Conservation (phyloP, 805 yeast genomes). For the Candida maesae region DNA sequence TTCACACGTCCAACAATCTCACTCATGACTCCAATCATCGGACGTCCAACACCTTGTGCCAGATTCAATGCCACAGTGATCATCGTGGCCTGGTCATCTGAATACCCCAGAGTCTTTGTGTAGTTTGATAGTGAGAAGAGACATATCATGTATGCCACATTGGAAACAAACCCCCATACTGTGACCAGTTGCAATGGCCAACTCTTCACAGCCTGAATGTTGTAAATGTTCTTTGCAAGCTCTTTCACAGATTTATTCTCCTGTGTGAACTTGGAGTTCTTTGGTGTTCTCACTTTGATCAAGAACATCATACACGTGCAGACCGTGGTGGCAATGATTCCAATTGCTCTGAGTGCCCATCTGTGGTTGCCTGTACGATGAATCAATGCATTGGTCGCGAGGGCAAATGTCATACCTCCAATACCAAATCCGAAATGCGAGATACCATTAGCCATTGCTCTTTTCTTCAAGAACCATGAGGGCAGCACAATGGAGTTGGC, state of each 20-base stretch:
- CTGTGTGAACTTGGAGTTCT: constrained; percentile 20
- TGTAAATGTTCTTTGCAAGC: constrained; percentile 34
- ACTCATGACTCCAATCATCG: constrained; percentile 41
- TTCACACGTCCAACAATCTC: constrained; percentile 46
- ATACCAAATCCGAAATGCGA: constrained; percentile 49
- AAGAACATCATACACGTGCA: constrained; percentile 39
- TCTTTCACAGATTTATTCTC: constrained; percentile 7
- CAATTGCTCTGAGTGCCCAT: constrained; percentile 46
- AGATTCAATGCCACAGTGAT: constrained; percentile 43
- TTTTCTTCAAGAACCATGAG: constrained; percentile 48
- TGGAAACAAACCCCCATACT: constrained; percentile 34
- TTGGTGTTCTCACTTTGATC: constrained; percentile 42
- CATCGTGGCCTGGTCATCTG: constrained; percentile 40
- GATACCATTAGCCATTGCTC: constrained; percentile 48
- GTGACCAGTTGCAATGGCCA: constrained; percentile 33
- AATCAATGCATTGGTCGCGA: constrained; percentile 40
- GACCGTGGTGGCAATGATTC: constrained; percentile 36
- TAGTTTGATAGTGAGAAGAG: constrained; percentile 45
- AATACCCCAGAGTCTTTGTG: constrained; percentile 44
- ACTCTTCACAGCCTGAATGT: constrained; percentile 27
- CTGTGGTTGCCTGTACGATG: constrained; percentile 37
- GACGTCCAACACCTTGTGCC: constrained; percentile 47
- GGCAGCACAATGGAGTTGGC: constrained; percentile 49
- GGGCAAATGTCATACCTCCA: constrained; percentile 45
- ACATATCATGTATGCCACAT: constrained; percentile 40